These are phyloP conservation scores for Blastocystis sp. DNA, from an alignment of 352 stramenopile species.

Conservation along the genomic window DNA sequence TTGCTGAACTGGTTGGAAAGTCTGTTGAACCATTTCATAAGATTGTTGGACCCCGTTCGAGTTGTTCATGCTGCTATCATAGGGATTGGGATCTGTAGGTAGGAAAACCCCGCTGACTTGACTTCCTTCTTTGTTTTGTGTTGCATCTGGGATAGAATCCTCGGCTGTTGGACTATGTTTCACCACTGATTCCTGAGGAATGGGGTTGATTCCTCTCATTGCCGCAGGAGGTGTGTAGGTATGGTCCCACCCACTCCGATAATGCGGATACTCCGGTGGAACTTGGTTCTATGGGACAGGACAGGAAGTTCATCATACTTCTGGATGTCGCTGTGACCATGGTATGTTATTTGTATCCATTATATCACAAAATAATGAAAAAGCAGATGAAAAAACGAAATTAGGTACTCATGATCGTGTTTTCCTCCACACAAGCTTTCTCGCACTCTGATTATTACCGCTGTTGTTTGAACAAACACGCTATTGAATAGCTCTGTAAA, in stretches of 20 bases:
- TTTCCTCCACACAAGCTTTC: background rate
- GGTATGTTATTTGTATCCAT: background rate
- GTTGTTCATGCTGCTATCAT: too few relatives aligned
- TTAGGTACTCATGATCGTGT: background rate
- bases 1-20: background rate
- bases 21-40: too few relatives aligned
- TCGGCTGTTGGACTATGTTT: too few relatives aligned
- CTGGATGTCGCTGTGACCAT: slow-evolving; percentile 15
- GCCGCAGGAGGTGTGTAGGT: background rate
- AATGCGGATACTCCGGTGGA: background rate
- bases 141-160: too few relatives aligned
- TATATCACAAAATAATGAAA: background rate
- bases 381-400: background rate
- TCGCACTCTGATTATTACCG: background rate
- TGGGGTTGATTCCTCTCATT: background rate
- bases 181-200: background rate
- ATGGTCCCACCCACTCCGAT: slow-evolving; percentile 9
- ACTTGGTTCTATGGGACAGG: background rate
- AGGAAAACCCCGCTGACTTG: too few relatives aligned
- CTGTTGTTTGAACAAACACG: background rate
- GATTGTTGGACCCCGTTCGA: too few relatives aligned
- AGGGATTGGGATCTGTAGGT: too few relatives aligned
- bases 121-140: too few relatives aligned
- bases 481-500: background rate
- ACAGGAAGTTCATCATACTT: background rate